phyloP scores from a whole-genome alignment of 495 filamentous ascomycete species.

The Daldinia caldariorum region DNA sequence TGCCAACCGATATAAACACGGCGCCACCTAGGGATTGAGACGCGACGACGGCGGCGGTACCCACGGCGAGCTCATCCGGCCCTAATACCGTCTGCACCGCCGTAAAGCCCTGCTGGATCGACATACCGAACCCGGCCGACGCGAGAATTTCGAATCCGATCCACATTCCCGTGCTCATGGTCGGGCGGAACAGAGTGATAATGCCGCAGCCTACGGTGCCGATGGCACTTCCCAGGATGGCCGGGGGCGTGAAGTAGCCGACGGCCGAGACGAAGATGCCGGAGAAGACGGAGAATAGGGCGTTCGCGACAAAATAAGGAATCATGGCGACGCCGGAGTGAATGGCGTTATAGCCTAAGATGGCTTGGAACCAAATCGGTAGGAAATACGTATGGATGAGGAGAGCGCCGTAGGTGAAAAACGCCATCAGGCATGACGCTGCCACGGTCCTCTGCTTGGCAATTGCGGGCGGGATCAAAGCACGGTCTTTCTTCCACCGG shows the following conservation, averaged over 20 bases:
- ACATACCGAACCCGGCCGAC: constrained; percentile 69
- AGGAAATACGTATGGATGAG: constrained; percentile 71
- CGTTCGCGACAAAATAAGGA: constrained; percentile 69
- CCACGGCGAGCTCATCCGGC: constrained; percentile 62
- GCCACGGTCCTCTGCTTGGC: constrained; percentile 71
- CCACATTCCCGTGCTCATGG: constrained; percentile 56
- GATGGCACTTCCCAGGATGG: constrained; percentile 67
- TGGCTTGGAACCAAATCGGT: constrained; percentile 85
- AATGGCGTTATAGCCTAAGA: constrained; percentile 71
- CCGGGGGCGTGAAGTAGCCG: constrained; percentile 76
- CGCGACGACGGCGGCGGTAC: constrained; percentile 66
- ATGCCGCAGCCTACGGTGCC: constrained; percentile 71
- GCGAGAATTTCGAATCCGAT: constrained; percentile 71
- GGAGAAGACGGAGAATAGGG: constrained; percentile 65
- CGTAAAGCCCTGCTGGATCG: constrained; percentile 65
- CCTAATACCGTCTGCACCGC: constrained; percentile 64
- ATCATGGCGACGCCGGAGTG: constrained; percentile 74
- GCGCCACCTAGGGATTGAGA: constrained; percentile 67
- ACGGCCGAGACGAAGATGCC: constrained; percentile 57
- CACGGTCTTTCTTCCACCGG: constrained; percentile 62
- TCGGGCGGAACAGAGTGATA: constrained; percentile 63
- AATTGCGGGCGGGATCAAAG: constrained; percentile 74
- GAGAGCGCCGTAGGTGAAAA: constrained; percentile 65
- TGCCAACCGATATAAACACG: constrained; percentile 65
- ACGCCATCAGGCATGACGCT: constrained; percentile 60